Percentiles rank a stretch among this genome's conserved stretches.
These are phyloP conservation scores for Curvularia lunata DNA, from an alignment of 2,329 filamentous ascomycete species.

Conservation along the genomic window DNA sequence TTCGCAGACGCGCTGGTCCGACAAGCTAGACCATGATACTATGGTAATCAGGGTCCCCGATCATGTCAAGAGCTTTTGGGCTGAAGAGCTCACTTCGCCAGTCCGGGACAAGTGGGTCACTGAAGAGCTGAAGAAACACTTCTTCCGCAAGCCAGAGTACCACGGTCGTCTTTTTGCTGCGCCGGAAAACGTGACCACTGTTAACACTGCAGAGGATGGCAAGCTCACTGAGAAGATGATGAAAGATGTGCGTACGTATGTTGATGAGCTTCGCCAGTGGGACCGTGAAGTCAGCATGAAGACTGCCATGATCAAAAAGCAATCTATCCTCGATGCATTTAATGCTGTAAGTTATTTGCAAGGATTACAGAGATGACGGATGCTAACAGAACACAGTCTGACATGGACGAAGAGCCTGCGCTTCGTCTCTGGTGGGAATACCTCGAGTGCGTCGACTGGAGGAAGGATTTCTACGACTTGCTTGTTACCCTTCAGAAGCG, in stretches of 20 bases:
- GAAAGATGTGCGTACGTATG: conserved; percentile 44
- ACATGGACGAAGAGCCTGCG: conserved; percentile 50
- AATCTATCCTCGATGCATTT: conserved; percentile 51
- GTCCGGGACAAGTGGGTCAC: conserved; percentile 53
- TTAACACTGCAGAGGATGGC: conserved; percentile 27
- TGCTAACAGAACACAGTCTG: conserved; percentile 34
- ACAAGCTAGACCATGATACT: conserved; percentile 54
- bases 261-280: conserved; percentile 49
- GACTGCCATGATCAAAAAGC: conserved; percentile 44
- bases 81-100: conserved; percentile 44
- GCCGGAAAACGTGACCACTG: conserved; percentile 21
- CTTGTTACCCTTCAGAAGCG: conserved; percentile 41
- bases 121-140: conserved; percentile 48
- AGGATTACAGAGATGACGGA: not conserved
- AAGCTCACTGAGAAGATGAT: conserved; percentile 33
- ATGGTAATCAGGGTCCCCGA: conserved; percentile 48
- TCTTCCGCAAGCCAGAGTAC: conserved; percentile 53
- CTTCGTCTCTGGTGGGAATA: conserved; percentile 58
- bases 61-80: conserved; percentile 50
- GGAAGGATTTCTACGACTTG: conserved; percentile 51
- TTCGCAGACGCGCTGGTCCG: conserved; percentile 52
- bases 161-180: conserved; percentile 38
- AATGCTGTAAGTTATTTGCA: conserved; percentile 35
- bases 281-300: conserved; percentile 48
- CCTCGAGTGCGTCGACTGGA: conserved; percentile 53